Base-by-base conservation (phyloP, 2,329 filamentous ascomycete species). In the Cercospora sp. region DNA sequence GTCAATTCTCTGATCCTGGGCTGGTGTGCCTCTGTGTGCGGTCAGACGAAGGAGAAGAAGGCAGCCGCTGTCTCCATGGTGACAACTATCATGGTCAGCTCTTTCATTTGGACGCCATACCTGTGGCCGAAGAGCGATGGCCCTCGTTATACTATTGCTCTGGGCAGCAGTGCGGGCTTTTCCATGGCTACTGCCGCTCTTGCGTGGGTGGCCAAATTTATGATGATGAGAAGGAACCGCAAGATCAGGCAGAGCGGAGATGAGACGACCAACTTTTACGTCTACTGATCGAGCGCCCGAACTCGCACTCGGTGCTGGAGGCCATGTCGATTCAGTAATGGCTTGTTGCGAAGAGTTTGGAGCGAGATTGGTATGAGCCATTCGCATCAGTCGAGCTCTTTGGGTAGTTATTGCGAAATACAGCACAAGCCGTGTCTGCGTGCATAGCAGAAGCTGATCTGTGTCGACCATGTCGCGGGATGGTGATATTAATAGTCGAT, bases 81-180 rank as follows among this genome's bases (percentile, higher is more conserved):
- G 18, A 62, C 34, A 0, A 62, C 40, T 16, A 45, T 62, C 37
- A 62, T 45, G 34, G 40, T 45, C 24, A 49, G 34, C 40, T 45
- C 60, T 26, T 62, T 62, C 24, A 32, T 62, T 24, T 62, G 60
- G 60, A 62, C 60, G 5, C 34, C 60, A 18, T 62, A 62, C n/a
- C 60, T 62, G 3, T 62, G 60, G 60, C 60, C 60, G 16, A 62
- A 62, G 60, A 28, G 24, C 21, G 40, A 62, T 12, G 60, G 18
- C 5, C 60, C 60, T 10, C 40, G 34, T 3, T 62, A 45, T 7
- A 49, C 37, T 2, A 45, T 49, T 32, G 60, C 60, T 12, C 34
- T 62, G 24, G 34, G 24, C 13, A 62, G 60, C 40, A 62, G 60
- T 62, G 60, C 60, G 6, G 60, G 60, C 18, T 62, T 62, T 26